These are phyloP conservation scores for Lippia alba DNA, from an alignment of 305 asterid species.

Conservation along the genomic window DNA sequence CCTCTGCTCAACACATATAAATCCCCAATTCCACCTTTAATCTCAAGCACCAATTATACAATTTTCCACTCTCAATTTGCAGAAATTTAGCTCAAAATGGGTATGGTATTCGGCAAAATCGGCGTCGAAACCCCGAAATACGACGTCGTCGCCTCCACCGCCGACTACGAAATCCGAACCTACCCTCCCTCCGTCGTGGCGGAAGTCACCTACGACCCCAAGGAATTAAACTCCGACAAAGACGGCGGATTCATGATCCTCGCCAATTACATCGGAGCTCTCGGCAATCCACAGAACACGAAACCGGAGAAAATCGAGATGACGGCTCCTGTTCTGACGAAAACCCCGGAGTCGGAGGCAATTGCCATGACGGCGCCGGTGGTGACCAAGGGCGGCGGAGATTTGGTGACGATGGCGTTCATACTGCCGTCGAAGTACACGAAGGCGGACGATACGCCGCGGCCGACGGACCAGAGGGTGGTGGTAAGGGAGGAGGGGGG, in stretches of 20 bases:
- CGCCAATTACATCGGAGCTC: slow-evolving; percentile 77
- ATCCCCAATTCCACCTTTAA: not conserved
- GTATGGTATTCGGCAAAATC: slow-evolving; percentile 73
- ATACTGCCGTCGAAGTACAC: slow-evolving; percentile 70
- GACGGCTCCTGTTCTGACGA: slow-evolving; percentile 84
- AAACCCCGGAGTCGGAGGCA: slow-evolving; percentile 55
- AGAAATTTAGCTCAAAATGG: slow-evolving; percentile 46
- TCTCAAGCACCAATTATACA: not conserved
- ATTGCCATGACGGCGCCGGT: slow-evolving; percentile 86
- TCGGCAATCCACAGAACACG: slow-evolving; percentile 73
- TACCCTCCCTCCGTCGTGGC: slow-evolving; percentile 74
- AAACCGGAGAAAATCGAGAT: slow-evolving; percentile 72
- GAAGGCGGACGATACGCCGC: slow-evolving; percentile 73
- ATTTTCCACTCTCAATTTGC: not conserved
- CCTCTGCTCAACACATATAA: not conserved
- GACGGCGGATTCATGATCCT: slow-evolving; percentile 78
- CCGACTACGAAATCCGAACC: slow-evolving; percentile 74
- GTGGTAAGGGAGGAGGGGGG: slow-evolving; percentile 75
- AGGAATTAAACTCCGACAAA: slow-evolving; percentile 59
- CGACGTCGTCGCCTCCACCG: slow-evolving; percentile 51
- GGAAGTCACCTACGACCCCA: slow-evolving; percentile 72
- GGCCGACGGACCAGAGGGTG: slow-evolving; percentile 85
- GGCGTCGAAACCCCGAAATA: slow-evolving; percentile 71
- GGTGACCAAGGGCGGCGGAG: slow-evolving; percentile 54
- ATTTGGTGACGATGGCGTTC: slow-evolving; percentile 74